phyloP scores from a whole-genome alignment of 768 basidiomycete species.

The Boletus patriciae region DNA sequence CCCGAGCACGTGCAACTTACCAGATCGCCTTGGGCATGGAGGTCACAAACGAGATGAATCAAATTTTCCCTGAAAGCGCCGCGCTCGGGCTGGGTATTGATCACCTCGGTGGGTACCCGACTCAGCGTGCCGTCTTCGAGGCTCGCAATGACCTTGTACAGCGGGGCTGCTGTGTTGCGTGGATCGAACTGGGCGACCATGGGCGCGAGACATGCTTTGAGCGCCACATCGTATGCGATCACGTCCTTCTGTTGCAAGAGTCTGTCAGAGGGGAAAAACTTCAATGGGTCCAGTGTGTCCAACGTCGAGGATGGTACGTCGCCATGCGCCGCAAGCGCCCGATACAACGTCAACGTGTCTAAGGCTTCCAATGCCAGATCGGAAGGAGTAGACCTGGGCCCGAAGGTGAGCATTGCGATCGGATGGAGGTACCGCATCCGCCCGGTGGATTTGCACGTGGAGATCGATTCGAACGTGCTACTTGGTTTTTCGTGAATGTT shows the following conservation, averaged over 20 bases:
- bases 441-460: constrained; percentile 36
- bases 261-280: constrained; percentile 43
- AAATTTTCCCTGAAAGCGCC: constrained; percentile 43
- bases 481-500: constrained; percentile 28
- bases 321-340: constrained; percentile 36
- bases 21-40: constrained; percentile 53
- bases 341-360: constrained; percentile 55
- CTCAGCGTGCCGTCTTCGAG: constrained; percentile 42
- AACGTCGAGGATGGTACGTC: constrained; percentile 25
- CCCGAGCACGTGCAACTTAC: constrained; percentile 36
- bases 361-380: constrained; percentile 64
- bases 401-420: constrained; percentile 56
- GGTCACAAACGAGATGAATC: constrained; percentile 54
- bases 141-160: constrained; percentile 40
- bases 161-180: constrained; percentile 31
- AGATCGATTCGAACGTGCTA: constrained; percentile 38
- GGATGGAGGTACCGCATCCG: constrained; percentile 63
- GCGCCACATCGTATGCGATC: constrained; percentile 52
- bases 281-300: constrained; percentile 40
- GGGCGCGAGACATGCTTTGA: constrained; percentile 46
- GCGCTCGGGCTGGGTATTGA: constrained; percentile 37
- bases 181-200: constrained; percentile 41
- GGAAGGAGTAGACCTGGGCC: constrained; percentile 49
- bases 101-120: constrained; percentile 16
- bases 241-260: constrained; percentile 61